Conservation (phyloP, 2,329 filamentous ascomycete species). For the Colletotrichum viniferum region DNA sequence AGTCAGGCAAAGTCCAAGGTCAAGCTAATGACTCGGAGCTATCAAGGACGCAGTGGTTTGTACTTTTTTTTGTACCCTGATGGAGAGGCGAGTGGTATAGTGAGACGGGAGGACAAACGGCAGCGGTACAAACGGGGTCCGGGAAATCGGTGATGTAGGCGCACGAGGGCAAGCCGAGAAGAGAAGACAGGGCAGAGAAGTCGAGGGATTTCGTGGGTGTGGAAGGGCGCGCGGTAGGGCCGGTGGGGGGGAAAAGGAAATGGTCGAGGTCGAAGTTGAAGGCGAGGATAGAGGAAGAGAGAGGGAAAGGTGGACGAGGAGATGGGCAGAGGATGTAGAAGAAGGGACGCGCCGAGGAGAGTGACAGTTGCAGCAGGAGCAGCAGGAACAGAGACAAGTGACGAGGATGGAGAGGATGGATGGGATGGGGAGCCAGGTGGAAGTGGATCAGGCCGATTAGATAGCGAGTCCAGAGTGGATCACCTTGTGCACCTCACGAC, state of each 20-base stretch:
- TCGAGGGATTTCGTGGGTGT: slow-evolving; percentile 15
- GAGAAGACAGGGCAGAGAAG: neutral
- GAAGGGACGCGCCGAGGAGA: slow-evolving; percentile 18
- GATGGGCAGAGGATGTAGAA: slow-evolving; percentile 17
- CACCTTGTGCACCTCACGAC: neutral
- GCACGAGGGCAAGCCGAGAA: neutral
- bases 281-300: neutral
- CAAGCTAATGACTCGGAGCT: slow-evolving; percentile 26
- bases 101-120: neutral
- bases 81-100: neutral
- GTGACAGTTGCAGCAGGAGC: slow-evolving; percentile 6
- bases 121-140: neutral
- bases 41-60: slow-evolving; percentile 4
- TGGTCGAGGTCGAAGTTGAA: neutral
- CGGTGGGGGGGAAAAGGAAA: neutral
- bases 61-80: neutral
- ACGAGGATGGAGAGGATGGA: slow-evolving; percentile 15
- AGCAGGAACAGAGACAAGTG: slow-evolving; percentile 8
- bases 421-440: neutral
- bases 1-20: slow-evolving; percentile 22
- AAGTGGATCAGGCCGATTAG: slow-evolving; percentile 18
- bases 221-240: neutral
- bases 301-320: neutral
- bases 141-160: neutral
- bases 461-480: slow-evolving; percentile 2